phyloP scores from a whole-genome alignment of 2,329 filamentous ascomycete genomes.

The Coniella vitis region DNA sequence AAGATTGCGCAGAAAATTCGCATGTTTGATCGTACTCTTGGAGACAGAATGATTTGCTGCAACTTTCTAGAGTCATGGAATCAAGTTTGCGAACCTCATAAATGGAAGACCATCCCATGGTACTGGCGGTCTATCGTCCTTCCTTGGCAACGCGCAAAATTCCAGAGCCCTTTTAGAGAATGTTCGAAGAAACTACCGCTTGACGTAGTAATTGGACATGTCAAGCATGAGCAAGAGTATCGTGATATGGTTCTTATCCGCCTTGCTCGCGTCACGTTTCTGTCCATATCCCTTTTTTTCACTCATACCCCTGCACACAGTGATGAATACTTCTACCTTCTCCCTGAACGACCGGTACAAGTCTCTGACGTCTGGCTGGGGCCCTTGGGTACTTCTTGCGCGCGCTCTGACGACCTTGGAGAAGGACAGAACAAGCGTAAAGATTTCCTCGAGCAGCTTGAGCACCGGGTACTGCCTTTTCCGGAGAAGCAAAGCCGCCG shows the following conservation, averaged over 20 bases:
- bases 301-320: conserved; percentile 59
- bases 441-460: conserved; percentile 69
- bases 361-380: conserved; percentile 25
- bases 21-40: too few relatives aligned
- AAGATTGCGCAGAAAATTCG: too few relatives aligned
- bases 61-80: too few relatives aligned
- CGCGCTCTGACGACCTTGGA: conserved; percentile 44
- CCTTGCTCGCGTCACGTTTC: conserved; percentile 24
- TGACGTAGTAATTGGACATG: conserved; percentile 58
- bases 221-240: conserved; percentile 64
- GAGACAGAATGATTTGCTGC: too few relatives aligned
- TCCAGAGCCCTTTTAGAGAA: too few relatives aligned
- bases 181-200: conserved; percentile 5
- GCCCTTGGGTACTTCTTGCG: conserved; percentile 28
- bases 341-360: conserved; percentile 63
- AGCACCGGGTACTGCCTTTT: conserved; percentile 69
- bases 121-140: too few relatives aligned
- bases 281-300: conserved; percentile 51
- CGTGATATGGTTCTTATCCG: conserved; percentile 55
- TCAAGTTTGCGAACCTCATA: too few relatives aligned
- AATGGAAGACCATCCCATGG: too few relatives aligned
- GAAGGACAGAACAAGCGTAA: conserved; percentile 64
- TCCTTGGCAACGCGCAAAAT: too few relatives aligned
- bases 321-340: conserved; percentile 68
- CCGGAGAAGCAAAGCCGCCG: conserved; percentile 65